Evolutionary conservation across 2,329 filamentous ascomycete species (phyloP), one percentile per base, ranked within the genome.

Genomic region (Amauroascus verrucosus): DNA sequence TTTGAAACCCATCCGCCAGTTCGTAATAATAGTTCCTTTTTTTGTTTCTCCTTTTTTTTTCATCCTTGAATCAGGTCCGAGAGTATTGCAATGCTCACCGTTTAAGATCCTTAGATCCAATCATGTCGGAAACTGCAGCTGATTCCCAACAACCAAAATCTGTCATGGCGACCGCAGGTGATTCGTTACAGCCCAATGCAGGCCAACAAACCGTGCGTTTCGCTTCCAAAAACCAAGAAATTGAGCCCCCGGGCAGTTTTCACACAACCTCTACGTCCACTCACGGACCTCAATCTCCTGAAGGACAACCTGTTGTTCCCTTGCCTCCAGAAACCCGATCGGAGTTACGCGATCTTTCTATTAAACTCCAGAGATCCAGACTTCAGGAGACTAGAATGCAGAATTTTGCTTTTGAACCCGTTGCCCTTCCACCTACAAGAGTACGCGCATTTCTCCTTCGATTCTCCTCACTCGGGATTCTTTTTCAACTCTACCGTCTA

Each of bases 401-500:
- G 65, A 87, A 89, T 65, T 95, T 88, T 70, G 83, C 85, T 41
- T 97, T 90, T 64, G 90, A 96, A 67, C 85, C 91, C 32, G 83
- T 95, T 58, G 97, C 93, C 33, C 76, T 97, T 50, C 91, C 93
- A 56, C 63, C 68, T 14, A 71, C 65, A 41, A 69, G 70, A 58
- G 70, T 74, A 70, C 50, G 70, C 69, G 40, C 2, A 44, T 26
- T 35, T 37, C 16, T 20, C 16, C 6, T 24, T 20, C 3, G 2
- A 7, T 48, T n/a, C 13, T 16, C 11, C 4, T 16, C 14, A n/a
- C 13, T 28, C 30, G 22, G 9, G 26, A 9, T 9, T 30, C 9
- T 30, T 3, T 3, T 28, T n/a, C 24, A 14, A 20, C 4, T n/a
- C 4, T 11, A 20, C 14, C 6, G 33, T 20, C 11, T 14, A 20